Evolutionary conservation across 2,329 filamentous ascomycete genomes (phyloP), one percentile per base, ranked within the genome.

Genomic region (Pezicula carpinea): DNA sequence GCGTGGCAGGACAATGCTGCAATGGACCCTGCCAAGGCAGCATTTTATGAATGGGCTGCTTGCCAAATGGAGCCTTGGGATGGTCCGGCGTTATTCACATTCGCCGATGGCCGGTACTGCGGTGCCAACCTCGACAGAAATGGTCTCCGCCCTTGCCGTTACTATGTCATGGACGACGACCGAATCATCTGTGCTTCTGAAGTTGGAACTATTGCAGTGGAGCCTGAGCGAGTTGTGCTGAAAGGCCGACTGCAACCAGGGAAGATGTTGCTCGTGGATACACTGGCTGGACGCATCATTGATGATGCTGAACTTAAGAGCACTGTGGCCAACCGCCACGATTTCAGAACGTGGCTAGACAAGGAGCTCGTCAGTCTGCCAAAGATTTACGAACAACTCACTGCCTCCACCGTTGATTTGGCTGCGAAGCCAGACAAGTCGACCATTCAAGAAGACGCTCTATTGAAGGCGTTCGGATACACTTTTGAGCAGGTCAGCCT

Each of bases 11-110:
- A 91, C 52, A 96, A 96, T 68, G 75, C 83, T 32, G 76, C 83
- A 50, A 95, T 97, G 86, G 91, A 96, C 61, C 89, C 90, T 47
- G 87, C 89, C 63, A 97, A 97, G 73, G 88, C 91, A 49, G 92
- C 92, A 43, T 97, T 96, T 71, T 97, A 97, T 71, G 91, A 97
- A 68, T 97, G 92, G 90, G 92, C 92, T 61, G 91, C 90, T 56
- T 97, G 92, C 69, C 87, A 95, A 76, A 97, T 97, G 92, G 92
- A 97, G 74, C 91, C 92, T 14, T 97, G 92, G 92, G 92, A 97
- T 69, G 92, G 92, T 15, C 92, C 92, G 29, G 92, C 92, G 47
- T 81, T 97, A 26, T 97, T 97, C 75, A 96, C 91, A 6, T 97
- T 97, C 69, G 89, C 92, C 22, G 92, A 97, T 66, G 92, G 92